Evolutionary conservation across 495 filamentous ascomycete genomes (phyloP).

Genomic region (Penicillium paxilli): DNA sequence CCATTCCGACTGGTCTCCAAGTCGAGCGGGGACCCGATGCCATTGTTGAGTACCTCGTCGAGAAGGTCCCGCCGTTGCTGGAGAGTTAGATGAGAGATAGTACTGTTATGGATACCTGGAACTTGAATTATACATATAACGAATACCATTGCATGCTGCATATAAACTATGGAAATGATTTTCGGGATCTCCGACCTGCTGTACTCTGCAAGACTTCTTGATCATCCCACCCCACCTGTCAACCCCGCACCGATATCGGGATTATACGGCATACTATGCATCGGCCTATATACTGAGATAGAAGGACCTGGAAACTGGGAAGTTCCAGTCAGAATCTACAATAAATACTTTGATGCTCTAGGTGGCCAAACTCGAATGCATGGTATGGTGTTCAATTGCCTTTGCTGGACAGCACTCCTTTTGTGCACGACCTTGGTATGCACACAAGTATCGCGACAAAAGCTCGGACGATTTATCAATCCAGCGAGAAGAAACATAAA

Average conservation of each 20-base stretch:
- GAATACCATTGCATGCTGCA: background rate
- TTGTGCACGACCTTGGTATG: background rate
- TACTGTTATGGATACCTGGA: background rate
- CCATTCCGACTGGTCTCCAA: constrained; percentile 64
- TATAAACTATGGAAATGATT: background rate
- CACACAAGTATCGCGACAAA: background rate
- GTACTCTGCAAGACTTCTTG: background rate
- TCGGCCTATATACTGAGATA: too few relatives aligned
- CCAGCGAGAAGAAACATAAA: background rate
- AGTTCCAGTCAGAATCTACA: too few relatives aligned
- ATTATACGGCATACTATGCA: background rate
- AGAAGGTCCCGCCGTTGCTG: constrained; percentile 55
- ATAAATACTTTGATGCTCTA: too few relatives aligned
- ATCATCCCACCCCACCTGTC: background rate
- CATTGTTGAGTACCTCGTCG: constrained; percentile 62
- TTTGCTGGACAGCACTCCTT: too few relatives aligned
- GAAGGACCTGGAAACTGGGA: too few relatives aligned
- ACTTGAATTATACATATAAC: background rate
- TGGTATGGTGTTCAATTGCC: too few relatives aligned
- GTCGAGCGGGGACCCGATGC: constrained; percentile 64
- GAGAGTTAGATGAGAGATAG: constrained; percentile 31
- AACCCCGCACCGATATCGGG: background rate
- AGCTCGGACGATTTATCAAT: background rate
- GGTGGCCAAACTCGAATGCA: too few relatives aligned
- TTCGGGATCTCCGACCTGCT: background rate